Evolutionary conservation across 2,329 filamentous ascomycete species (phyloP), one percentile per base, ranked within the genome.

Genomic region (Epichloe festucae): DNA sequence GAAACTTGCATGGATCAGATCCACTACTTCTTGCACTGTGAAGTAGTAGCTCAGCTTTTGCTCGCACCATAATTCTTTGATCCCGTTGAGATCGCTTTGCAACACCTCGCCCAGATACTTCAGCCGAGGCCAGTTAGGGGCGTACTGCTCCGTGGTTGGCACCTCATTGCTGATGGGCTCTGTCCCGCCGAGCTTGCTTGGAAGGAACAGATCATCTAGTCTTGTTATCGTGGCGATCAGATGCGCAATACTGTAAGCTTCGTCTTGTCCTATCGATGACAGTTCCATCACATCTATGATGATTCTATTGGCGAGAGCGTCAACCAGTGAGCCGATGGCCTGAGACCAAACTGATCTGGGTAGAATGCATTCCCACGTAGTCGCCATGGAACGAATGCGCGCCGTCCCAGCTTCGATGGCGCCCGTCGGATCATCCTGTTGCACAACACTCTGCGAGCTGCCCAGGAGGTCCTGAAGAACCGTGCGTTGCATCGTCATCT

Each of bases 31-130:
- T 4, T 74, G 73, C 7, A 69, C 72, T 0, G 75, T 72, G 58
- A 84, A 84, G 62, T 83, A 81, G 39, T 83, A 62, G 55, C 79
- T 82, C 42, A 85, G 67, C 62, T 84, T 80, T 63, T 79, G 81
- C 55, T 85, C 80, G 59, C 77, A 73, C 81, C 81, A 85, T 39
- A 85, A 64, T 55, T 72, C 83, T 52, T 71, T 73, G 52, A 85
- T 76, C 55, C 84, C 81, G 55, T 76, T 76, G 50, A 84, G 68
- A 59, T 84, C 83, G 57, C 79, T 82, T 67, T 85, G 81, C 56
- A 85, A 68, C 31, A 84, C 75, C 62, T 84, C 77, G 55, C 76
- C 76, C 17, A 85, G 69, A 58, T 78, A 84, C 64, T 83, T 79
- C 53, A 85, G 71, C 47, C 80, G 73, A 53, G 84, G 69, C 81